A percentile compares a stretch with the other conserved stretches of the same genome.
Evolutionary conservation across 2,329 filamentous ascomycete genomes (phyloP).

Genomic region (Scolecobasidium constrictum): DNA sequence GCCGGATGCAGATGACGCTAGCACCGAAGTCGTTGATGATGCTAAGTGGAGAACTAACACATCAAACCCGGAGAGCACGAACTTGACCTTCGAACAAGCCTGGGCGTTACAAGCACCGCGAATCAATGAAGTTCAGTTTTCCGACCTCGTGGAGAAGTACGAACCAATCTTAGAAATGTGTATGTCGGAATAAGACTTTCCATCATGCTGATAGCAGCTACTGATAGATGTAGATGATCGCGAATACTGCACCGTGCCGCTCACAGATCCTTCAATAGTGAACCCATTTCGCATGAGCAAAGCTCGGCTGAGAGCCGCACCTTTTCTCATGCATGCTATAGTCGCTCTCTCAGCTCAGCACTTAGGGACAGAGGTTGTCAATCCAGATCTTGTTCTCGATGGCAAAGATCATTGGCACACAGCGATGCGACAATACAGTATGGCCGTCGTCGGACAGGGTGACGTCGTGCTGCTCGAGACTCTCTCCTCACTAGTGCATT

Average conservation of each 20-base stretch:
- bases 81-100: too few relatives aligned
- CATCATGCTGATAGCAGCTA: too few relatives aligned
- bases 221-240: not conserved
- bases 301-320: not conserved
- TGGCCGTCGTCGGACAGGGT: not conserved
- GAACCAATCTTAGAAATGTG: not conserved
- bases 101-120: too few relatives aligned
- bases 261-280: not conserved
- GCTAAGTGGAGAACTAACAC: too few relatives aligned
- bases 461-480: not conserved
- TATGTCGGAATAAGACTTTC: not conserved
- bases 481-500: not conserved
- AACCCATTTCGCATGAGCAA: not conserved
- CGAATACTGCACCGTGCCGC: not conserved
- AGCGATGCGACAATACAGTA: not conserved
- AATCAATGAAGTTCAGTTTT: not conserved
- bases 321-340: not conserved
- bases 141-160: constrained; percentile 2
- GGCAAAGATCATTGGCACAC: not conserved
- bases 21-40: too few relatives aligned
- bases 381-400: not conserved
- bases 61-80: too few relatives aligned
- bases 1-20: too few relatives aligned
- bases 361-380: not conserved
- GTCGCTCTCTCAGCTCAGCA: not conserved